A percentile compares a stretch with the other conserved stretches of the same genome.
These are phyloP conservation scores for Alternaria gaisen DNA, from an alignment of 2,329 filamentous ascomycete species.

Conservation along the genomic window DNA sequence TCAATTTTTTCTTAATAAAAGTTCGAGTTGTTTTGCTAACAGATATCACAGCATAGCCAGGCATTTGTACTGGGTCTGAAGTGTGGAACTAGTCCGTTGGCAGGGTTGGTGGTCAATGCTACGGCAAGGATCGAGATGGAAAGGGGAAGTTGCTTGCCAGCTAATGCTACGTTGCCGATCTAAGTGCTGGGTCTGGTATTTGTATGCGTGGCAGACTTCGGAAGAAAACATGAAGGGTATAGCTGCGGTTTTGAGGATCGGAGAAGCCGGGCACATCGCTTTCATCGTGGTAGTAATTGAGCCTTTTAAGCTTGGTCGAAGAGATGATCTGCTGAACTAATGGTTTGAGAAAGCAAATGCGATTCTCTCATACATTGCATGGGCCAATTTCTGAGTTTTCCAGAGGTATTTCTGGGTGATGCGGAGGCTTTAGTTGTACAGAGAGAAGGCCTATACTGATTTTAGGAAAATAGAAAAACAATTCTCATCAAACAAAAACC, in stretches of 20 bases:
- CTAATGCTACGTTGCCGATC: conserved; percentile 29
- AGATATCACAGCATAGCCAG: conserved; percentile 8
- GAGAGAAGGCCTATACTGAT: too few relatives aligned
- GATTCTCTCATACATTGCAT: too few relatives aligned
- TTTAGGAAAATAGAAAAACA: not conserved
- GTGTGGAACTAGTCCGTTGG: conserved; percentile 32
- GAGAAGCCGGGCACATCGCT: not conserved
- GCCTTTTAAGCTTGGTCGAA: too few relatives aligned
- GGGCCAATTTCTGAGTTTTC: too few relatives aligned
- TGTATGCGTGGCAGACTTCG: not conserved
- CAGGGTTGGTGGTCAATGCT: conserved; percentile 29
- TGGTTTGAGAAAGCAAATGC: too few relatives aligned
- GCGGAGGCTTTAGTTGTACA: too few relatives aligned
- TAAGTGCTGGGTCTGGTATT: not conserved
- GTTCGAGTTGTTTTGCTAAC: not conserved
- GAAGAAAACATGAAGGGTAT: not conserved
- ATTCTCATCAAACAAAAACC: too few relatives aligned
- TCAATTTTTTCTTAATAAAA: too few relatives aligned
- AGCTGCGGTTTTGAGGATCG: not conserved
- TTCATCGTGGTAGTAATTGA: too few relatives aligned
- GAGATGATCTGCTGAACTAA: too few relatives aligned
- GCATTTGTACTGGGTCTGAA: conserved; percentile 34
- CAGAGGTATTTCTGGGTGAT: too few relatives aligned
- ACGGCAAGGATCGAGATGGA: conserved; percentile 30
- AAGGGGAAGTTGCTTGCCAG: conserved; percentile 27